Evolutionary conservation across 441 rosid genomes (phyloP), one percentile per base, ranked within the genome.

Genomic region (Erodium trifolium): DNA sequence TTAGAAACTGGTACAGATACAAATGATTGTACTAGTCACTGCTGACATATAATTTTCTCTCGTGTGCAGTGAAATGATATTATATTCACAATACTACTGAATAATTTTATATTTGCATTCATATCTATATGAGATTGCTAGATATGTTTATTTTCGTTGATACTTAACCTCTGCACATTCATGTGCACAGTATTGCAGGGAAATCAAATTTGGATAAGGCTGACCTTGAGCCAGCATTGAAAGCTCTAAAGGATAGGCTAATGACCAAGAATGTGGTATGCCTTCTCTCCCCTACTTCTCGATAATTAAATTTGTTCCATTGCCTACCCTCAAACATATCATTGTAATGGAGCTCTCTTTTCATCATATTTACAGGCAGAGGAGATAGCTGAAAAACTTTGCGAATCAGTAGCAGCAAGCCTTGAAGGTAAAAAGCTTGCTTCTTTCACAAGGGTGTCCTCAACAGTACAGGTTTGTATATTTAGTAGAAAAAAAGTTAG

Each of bases 191-290:
- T 79, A 88, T 93, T 84, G 95, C 99, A 4, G 99, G 99, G 66
- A 91, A 93, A 80, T 88, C 96, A 71, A 93, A 91, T 77, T 85
- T 93, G 80, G 97, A 93, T 75, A 91, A 79, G 86, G 80, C 86
- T 69, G 99, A 93, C 79, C 85, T 93, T 67, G 93, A 83, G 73
- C 97, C 96, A 47, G 93, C 99, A n/a, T 70, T 93, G 80, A 91
- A 85, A 78, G 96, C 92, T 77, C 97, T 93, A 23, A 93, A 91
- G 86, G 99, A 93, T 71, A 84, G 96, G 81, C 87, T 93, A 69
- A 93, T 91, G 99, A 88, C 96, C 82, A 93, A 93, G 89, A 93
- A 93, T 82, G 99, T 93, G 92, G 99, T 91, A 87, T 75, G 95
- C 59, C 3, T 51, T 74, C 47, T 68, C 64, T 19, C 1, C 71